Base-by-base conservation (phyloP, 768 basidiomycete genomes). In the Asterophora lycoperdoides region DNA sequence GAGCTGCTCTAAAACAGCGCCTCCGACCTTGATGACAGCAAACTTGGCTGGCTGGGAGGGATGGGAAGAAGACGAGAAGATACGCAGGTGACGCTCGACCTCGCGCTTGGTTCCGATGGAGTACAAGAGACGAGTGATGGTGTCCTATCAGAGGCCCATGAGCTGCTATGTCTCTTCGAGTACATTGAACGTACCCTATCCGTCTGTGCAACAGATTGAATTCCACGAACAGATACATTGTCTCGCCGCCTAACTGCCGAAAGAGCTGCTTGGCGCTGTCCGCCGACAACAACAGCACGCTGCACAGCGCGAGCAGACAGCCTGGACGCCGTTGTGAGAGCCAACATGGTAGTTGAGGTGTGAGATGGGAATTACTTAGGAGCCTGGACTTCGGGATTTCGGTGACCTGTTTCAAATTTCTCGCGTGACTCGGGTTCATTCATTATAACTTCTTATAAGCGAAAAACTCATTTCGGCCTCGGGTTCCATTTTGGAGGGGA, bases 1-100 rank as follows among this genome's bases (percentile, higher is more conserved):
- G 44, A 97, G 72, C 51, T 98, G 81, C 60, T 86, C 88, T 5
- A 99, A 77, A 36, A 98, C 94, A 7, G 91, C 95, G 40, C 96
- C 96, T 51, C 96, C 96, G 58, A 99, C 84, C 71, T 99, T 99
- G 77, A 99, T 86, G 51, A 99, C 96, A 33, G 93, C 93, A 60
- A 96, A 96, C 67, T 92, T 95, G 52, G 93, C 93, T 34, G 91
- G 89, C 51, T 91, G 83, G 13, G 89, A 84, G 2, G 87, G 82
- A 60, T 93, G 85, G 6, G 91, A 89, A 17, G 92, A 86, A n/a
- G 90, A 86, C 8, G 93, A 92, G 65, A 99, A 99, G 63, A 99
- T 99, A 41, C 95, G 88, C 26, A 99, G 84, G 73, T 99, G 94
- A 53, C 96, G 87, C 63, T 97, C 94, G 57, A 99, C 96, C 67